Evolutionary conservation across 805 yeast species (phyloP), one percentile per base, ranked within the genome.

Genomic region (Jamesozyma spencerorum): DNA sequence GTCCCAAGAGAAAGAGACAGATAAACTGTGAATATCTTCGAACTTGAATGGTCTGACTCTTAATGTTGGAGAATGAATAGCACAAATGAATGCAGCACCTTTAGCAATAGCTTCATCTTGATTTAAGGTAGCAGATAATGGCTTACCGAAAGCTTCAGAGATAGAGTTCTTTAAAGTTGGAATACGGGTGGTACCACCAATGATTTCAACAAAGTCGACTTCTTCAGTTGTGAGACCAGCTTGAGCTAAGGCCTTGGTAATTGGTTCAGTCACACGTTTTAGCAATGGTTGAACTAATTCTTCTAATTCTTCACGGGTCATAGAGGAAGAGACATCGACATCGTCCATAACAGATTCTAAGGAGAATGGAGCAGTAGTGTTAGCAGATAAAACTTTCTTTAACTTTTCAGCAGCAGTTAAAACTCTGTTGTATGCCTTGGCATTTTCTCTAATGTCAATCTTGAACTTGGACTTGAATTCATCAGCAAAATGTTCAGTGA

Each of bases 101-200:
- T 90, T 85, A 42, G 98, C 97, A 64, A 90, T 83, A 48, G 98
- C 96, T 75, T 92, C 99, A 64, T 92, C 99, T 72, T 88, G 97
- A 77, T 92, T 92, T 69, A 94, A 78, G 54, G 97, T 94, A 73
- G 84, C 83, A 31, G 96, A 85, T 62, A 92, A 73, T 56, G 71
- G 81, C 71, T 84, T 84, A 64, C 85, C 85, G 63, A 92, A 86
- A 50, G 84, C 72, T 61, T 81, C 84, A 54, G 82, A 54, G 54
- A 92, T 74, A 60, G 76, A 81, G 54, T 80, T 75, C 76, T 92
- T 92, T 63, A 92, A 72, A 41, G 84, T 70, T 63, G 99, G 99
- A 51, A 92, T 94, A 76, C 99, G 87, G 54, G 97, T 85, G 64
- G 94, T 84, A 55, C 99, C 99, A 71, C 99, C 99, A 62, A 92